Base-by-base conservation (phyloP, 495 filamentous ascomycete species). In the Aspergillus diversus region DNA sequence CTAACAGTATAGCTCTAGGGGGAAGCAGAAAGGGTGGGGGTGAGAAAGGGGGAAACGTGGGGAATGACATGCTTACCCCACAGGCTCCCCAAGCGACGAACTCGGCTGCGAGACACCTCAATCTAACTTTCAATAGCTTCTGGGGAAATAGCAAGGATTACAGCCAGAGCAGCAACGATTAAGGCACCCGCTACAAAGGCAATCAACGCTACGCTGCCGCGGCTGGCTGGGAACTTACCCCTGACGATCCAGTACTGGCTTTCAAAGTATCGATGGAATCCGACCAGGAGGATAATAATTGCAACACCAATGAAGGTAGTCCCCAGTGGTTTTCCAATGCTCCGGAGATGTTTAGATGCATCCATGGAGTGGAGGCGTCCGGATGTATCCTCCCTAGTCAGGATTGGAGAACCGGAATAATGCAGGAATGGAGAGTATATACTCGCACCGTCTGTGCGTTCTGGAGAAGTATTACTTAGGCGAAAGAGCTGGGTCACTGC, bases 401-500 rank as follows among this genome's bases (percentile, higher is more conserved):
- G 60, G 32, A 60, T 49, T 0, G 62, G 21, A 11, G 66, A 32
- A 43, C 70, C 66, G 39, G 65, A 69, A 6, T 66, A 68, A 47
- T 70, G 61, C 46, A 72, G 63, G 8, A 74, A 63, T 1, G 65
- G 66, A 6, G 73, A 60, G 42, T 62, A 37, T 33, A 56, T 35
- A 11, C 63, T 52, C 15, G 46, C 47, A 13, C 62, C 48, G 15
- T 54, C 47, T 15, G 64, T 42, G 51, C 61, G 55, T 42, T 52
- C 51, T 1, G 49, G 48, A 8, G 64, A 61, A 35, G 87, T 81
- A 31, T 85, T 90, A 81, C 96, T 97, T 51, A 98, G 87, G 32
- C 95, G 89, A 78, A 99, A 98, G 54, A 99, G 85, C 75, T 99
- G 95, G 2, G 96, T 97, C 54, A 99, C 87, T 55, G 94, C 95